Conservation (phyloP, 129 eudicot genomes). For the Heracleum sosnowskyi region DNA sequence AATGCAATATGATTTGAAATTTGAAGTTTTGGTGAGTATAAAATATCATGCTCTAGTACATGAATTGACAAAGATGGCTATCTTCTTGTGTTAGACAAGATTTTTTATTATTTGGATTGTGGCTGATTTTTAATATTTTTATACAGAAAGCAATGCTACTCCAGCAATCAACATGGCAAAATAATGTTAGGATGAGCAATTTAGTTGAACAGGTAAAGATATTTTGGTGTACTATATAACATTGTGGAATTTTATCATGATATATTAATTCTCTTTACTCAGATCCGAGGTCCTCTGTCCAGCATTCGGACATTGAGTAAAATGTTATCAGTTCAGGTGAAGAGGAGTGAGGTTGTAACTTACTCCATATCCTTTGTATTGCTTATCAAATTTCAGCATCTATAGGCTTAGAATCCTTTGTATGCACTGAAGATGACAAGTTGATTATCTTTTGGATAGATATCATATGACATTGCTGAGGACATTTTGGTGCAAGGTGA, state of each 20-base stretch:
- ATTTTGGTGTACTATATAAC: neutral
- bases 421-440: constrained; percentile 10
- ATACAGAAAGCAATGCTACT: constrained; percentile 85
- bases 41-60: neutral
- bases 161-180: constrained; percentile 99
- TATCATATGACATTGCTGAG: constrained; percentile 78
- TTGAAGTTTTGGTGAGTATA: neutral
- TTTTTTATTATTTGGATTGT: neutral
- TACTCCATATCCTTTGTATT: constrained; percentile 1
- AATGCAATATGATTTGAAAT: neutral
- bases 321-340: constrained; percentile 62
- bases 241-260: constrained; percentile 3
- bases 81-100: neutral
- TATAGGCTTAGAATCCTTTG: neutral
- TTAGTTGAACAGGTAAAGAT: constrained; percentile 92
- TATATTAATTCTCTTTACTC: constrained; percentile 15
- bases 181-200: constrained; percentile 77
- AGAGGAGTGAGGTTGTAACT: constrained; percentile 70
- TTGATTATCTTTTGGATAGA: constrained; percentile 38
- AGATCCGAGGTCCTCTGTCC: constrained; percentile 94
- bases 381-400: neutral
- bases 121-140: constrained; percentile 16
- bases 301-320: constrained; percentile 83
- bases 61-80: neutral
- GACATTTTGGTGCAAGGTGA: constrained; percentile 81